phyloP scores from a whole-genome alignment of 495 filamentous ascomycete genomes.

The Penicillium lividum region DNA sequence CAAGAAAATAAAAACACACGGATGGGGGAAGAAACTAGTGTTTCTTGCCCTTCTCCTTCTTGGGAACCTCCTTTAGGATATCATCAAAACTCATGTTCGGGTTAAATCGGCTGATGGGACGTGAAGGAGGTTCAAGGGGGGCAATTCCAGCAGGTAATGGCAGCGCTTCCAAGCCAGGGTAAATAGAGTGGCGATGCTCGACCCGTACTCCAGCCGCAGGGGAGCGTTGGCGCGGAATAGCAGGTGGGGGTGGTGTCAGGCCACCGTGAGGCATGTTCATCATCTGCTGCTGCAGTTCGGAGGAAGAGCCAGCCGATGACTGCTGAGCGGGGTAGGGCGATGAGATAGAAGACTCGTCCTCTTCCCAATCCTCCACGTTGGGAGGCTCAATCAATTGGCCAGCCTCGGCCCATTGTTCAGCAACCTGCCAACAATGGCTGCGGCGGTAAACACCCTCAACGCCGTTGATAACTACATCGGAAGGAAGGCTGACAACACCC shows the following conservation, averaged over 20 bases:
- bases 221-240: constrained; percentile 47
- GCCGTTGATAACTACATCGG: constrained; percentile 82
- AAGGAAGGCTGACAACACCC: constrained; percentile 73
- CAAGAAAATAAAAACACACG: constrained; percentile 10
- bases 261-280: constrained; percentile 34
- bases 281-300: constrained; percentile 26
- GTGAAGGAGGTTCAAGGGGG: constrained; percentile 45
- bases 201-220: constrained; percentile 33
- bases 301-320: constrained; percentile 44
- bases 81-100: constrained; percentile 56
- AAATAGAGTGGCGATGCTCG: constrained; percentile 47
- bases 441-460: constrained; percentile 89
- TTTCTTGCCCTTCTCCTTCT: constrained; percentile 41
- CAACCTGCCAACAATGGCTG: constrained; percentile 88
- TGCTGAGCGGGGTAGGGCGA: constrained; percentile 47
- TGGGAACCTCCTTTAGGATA: constrained; percentile 49
- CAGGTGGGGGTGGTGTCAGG: constrained; percentile 36
- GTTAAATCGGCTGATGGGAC: constrained; percentile 45
- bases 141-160: constrained; percentile 53
- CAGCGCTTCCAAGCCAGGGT: constrained; percentile 52
- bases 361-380: constrained; percentile 41
- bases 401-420: constrained; percentile 67
- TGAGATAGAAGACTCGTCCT: constrained; percentile 45
- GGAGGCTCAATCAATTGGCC: constrained; percentile 41
- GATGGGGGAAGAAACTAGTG: constrained; percentile 26